Conservation (phyloP, 805 yeast genomes). For the Komagataella kurtzmanii region DNA sequence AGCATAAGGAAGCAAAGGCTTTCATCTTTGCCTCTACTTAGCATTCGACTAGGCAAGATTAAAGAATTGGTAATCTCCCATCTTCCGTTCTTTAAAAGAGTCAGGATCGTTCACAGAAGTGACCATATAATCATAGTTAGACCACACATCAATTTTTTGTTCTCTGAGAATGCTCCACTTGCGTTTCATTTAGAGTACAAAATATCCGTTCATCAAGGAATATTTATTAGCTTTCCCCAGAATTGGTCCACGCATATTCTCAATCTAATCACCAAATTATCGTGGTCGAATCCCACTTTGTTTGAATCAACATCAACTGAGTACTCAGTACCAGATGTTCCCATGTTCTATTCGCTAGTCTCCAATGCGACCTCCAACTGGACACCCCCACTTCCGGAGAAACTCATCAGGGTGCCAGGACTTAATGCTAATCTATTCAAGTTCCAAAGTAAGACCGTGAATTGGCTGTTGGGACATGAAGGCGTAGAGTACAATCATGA, state of each 20-base stretch:
- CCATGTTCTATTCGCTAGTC: not conserved
- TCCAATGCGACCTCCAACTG: not conserved
- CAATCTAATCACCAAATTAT: not conserved
- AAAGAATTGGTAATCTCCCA: not conserved
- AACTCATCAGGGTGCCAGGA: constrained; percentile 19
- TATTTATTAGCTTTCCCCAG: not conserved
- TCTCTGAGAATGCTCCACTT: not conserved
- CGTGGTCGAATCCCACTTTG: not conserved
- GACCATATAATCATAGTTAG: not conserved
- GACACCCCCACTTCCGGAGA: not conserved
- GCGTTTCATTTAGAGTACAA: not conserved
- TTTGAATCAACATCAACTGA: not conserved
- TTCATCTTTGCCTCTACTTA: not conserved
- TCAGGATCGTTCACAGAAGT: not conserved
- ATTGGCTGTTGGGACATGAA: constrained; percentile 45
- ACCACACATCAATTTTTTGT: not conserved
- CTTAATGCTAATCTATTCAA: constrained; percentile 27
- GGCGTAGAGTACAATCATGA: constrained; percentile 21
- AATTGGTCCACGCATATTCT: not conserved
- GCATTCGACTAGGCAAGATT: not conserved
- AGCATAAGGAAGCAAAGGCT: not conserved
- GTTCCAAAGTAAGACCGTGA: constrained; percentile 41
- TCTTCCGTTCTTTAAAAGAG: not conserved
- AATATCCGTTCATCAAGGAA: not conserved
- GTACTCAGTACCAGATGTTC: not conserved